Conservation (phyloP, 1,284 basidiomycete genomes). For the Sporisorium scitamineum region DNA sequence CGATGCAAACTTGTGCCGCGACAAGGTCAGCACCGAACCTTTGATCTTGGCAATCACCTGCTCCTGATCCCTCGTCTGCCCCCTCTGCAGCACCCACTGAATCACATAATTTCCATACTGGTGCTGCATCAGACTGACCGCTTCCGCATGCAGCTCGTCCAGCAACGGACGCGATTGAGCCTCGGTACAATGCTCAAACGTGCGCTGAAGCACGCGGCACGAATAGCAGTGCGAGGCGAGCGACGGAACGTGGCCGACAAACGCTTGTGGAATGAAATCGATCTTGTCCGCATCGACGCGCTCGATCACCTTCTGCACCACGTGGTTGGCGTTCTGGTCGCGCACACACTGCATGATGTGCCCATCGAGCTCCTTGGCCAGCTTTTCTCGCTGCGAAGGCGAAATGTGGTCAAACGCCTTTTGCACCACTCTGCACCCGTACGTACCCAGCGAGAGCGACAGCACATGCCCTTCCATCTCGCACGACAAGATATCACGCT, state of each 20-base stretch:
- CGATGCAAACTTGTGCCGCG: conserved; percentile 89
- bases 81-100: conserved; percentile 90
- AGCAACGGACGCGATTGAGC: conserved; percentile 79
- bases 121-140: conserved; percentile 70
- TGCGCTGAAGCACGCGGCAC: conserved; percentile 93
- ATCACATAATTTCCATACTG: conserved; percentile 84
- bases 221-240: conserved; percentile 92
- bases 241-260: conserved; percentile 84
- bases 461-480: conserved; percentile 85
- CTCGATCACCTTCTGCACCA: conserved; percentile 72
- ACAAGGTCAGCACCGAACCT: conserved; percentile 79
- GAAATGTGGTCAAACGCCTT: conserved; percentile 74
- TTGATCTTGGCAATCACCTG: conserved; percentile 80
- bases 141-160: conserved; percentile 84
- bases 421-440: conserved; percentile 80
- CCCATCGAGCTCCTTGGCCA: conserved; percentile 78
- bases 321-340: conserved; percentile 95
- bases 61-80: conserved; percentile 78
- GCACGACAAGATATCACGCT: conserved; percentile 77
- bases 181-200: conserved; percentile 78
- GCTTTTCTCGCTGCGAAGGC: conserved; percentile 30
- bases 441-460: conserved; percentile 87
- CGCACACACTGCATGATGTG: conserved; percentile 88
- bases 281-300: conserved; percentile 78
- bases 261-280: conserved; percentile 78